A percentile compares a stretch with the other conserved stretches of the same genome.
phyloP scores from a whole-genome alignment of 306 rosid species.

The Begonia masoniana region DNA sequence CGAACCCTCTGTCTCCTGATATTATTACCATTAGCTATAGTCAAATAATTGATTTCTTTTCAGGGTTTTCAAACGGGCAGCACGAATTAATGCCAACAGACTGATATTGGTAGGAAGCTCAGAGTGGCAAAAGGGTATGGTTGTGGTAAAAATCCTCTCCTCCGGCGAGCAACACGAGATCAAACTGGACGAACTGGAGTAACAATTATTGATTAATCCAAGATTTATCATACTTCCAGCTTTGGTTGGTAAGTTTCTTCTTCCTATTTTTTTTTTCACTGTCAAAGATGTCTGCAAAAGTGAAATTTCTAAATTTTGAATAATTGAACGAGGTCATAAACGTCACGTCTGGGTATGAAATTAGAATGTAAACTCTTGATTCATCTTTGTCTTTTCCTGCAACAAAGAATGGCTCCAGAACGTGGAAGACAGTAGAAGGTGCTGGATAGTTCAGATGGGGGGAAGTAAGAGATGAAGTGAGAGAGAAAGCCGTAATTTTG shows the following conservation, averaged over 20 bases:
- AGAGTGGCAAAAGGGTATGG: conserved; percentile 90
- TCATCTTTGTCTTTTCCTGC: too few species aligned
- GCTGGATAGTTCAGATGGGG: too few species aligned
- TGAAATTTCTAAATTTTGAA: too few species aligned
- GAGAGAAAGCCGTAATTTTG: too few species aligned
- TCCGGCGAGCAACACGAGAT: conserved; percentile 79
- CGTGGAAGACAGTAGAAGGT: too few species aligned
- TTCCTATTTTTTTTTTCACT: background rate
- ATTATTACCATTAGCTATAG: conserved; percentile 11
- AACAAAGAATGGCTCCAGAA: too few species aligned
- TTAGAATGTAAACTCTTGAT: too few species aligned
- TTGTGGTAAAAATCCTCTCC: conserved; percentile 67
- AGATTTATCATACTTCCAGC: background rate
- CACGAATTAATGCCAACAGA: conserved; percentile 60
- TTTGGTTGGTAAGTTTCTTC: too few species aligned
- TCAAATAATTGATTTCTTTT: conserved; percentile 4
- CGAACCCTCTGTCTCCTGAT: conserved; percentile 1
- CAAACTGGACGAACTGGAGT: conserved; percentile 65
- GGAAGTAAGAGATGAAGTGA: too few species aligned
- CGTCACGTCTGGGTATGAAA: too few species aligned
- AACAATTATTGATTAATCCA: conserved; percentile 14
- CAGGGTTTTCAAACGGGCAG: conserved; percentile 84
- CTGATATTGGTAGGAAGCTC: conserved; percentile 76
- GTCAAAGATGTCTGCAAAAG: too few species aligned
- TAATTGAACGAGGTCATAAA: too few species aligned